Conservation (phyloP, 1,139 yeast genomes). For the Nadsonia commutata region DNA sequence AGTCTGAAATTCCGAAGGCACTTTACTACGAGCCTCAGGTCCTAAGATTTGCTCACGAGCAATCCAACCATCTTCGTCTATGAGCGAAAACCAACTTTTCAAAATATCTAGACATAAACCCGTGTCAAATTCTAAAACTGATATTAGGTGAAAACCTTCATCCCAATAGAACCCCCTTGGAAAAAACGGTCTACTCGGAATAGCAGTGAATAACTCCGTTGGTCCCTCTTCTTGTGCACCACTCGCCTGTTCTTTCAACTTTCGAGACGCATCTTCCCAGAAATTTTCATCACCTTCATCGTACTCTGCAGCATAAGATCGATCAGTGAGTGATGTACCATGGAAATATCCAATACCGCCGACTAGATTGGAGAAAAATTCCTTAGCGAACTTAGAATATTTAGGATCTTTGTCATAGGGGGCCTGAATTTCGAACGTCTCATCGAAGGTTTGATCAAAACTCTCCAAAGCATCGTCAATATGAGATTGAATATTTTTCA, state of each 20-base stretch:
- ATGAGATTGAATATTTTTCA: constrained; percentile 25
- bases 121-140: constrained; percentile 68
- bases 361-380: constrained; percentile 61
- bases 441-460: constrained; percentile 42
- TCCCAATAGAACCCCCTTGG: constrained; percentile 99
- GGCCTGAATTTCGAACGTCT: constrained; percentile 36
- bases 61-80: constrained; percentile 91
- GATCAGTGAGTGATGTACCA: constrained; percentile 78
- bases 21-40: constrained; percentile 76
- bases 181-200: constrained; percentile 87
- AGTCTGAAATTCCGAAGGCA: constrained; percentile 69
- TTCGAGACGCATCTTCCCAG: constrained; percentile 18
- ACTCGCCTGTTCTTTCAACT: constrained; percentile 11
- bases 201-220: constrained; percentile 57
- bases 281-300: constrained; percentile 30
- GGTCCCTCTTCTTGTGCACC: constrained; percentile 19
- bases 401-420: constrained; percentile 37
- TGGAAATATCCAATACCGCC: constrained; percentile 86
- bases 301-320: constrained; percentile 53
- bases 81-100: constrained; percentile 74
- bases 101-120: constrained; percentile 71
- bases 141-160: constrained; percentile 88
- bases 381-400: constrained; percentile 52
- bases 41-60: constrained; percentile 94
- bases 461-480: constrained; percentile 26